Evolutionary conservation across 129 eudicot genomes (phyloP), one percentile per base, ranked within the genome.

Genomic region (Oenanthe sinensis): DNA sequence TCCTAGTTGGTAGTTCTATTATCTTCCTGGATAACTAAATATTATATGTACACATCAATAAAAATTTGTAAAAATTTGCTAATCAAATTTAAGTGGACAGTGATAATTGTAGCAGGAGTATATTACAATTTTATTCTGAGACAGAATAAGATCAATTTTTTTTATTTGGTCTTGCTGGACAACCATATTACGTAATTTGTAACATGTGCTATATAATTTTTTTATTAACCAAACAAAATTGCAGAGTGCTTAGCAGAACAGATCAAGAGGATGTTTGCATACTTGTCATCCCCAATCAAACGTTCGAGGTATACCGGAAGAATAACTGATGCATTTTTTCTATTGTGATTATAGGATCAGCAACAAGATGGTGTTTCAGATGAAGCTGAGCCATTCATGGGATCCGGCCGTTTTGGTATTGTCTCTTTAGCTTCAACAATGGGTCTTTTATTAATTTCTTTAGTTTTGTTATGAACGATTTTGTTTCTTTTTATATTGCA

Each of bases 381-480:
- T 81, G 99, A 95, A 92, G 89, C 97, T 50, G 99, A 95, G 85
- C 99, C 99, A 75, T 95, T 95, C 76, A 92, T 95, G 99, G 99
- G 99, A 80, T 90, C 97, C 54, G 99, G 97, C 17, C 97, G 97
- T 83, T 91, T 95, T 84, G 99, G 98, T 95, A 91, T 44, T 81
- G 22, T 24, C 39, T 39, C 78, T 77, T 22, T 47, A 9, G 14
- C 78, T 77, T 77, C 24, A 30, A 9, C 74, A 63, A 3, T 3
- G 1, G 1, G 1, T 67, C 43, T 24, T 50, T 55, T 39, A 3
- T 52, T 40, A 42, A 28, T 22, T 43, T 43, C 49, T 22, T 75
- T 10, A 15, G 37, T 22, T 75, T 49, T 37, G 47, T 28, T 6
- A 58, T 28, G n/a, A 81, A 79, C 58, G 36, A 8, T 43, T 26